A percentile compares a stretch with the other conserved stretches of the same genome.
These are phyloP conservation scores for Bertia moriformis DNA, from an alignment of 2,329 filamentous ascomycete genomes.

Conservation along the genomic window DNA sequence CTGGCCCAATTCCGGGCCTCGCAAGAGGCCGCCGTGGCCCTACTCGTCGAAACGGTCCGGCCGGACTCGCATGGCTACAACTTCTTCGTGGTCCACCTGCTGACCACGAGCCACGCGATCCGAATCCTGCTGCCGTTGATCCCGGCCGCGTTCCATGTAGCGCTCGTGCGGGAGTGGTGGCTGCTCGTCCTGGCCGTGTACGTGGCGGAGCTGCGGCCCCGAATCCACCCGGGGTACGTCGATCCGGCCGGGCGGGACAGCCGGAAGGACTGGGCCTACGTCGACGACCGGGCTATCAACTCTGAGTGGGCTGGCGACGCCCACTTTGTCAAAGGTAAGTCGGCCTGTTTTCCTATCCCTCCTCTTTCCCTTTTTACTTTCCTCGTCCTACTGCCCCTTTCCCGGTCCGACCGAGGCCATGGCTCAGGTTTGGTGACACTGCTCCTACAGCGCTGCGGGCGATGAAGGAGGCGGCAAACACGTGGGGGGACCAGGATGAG, in stretches of 20 bases:
- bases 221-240: conserved; percentile 53
- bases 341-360: conserved; percentile 1
- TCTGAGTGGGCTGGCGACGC: conserved; percentile 57
- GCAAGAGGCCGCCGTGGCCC: conserved; percentile 42
- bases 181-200: conserved; percentile 67
- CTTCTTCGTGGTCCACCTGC: conserved; percentile 68
- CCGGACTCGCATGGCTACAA: conserved; percentile 55
- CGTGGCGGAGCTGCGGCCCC: conserved; percentile 59
- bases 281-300: conserved; percentile 55
- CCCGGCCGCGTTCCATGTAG: conserved; percentile 57
- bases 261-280: conserved; percentile 66
- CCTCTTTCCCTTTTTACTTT: not conserved
- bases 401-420: too few relatives aligned
- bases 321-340: conserved; percentile 69
- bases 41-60: conserved; percentile 46
- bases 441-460: conserved; percentile 51
- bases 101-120: conserved; percentile 78
- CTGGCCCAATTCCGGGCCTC: conserved; percentile 62
- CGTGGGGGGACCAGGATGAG: conserved; percentile 58
- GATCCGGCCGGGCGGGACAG: conserved; percentile 41
- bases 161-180: conserved; percentile 78
- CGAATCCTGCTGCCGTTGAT: conserved; percentile 71
- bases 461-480: conserved; percentile 59
- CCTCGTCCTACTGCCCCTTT: not conserved
- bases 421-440: conserved; percentile 1